Evolutionary conservation across 2,329 filamentous ascomycete genomes (phyloP).

Genomic region (Alternaria arbusti): DNA sequence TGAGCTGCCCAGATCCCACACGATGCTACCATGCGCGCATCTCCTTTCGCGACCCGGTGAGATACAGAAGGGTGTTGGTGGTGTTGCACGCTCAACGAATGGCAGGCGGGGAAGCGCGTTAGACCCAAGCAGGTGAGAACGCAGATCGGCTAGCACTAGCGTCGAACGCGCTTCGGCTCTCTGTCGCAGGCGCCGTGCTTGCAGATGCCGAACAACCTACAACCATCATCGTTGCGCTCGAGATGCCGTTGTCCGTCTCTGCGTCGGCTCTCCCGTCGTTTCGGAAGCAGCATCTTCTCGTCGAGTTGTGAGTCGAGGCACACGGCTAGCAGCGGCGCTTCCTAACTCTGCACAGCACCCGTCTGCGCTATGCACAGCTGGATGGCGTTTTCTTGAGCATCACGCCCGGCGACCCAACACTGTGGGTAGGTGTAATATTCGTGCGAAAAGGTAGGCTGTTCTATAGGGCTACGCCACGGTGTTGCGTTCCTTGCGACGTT

Average conservation of each 20-base stretch:
- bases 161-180: conserved; percentile 8
- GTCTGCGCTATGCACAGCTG: conserved; percentile 81
- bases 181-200: conserved; percentile 1
- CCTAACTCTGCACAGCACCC: conserved; percentile 64
- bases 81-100: conserved; percentile 4
- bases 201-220: conserved; percentile 7
- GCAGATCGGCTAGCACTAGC: conserved; percentile 19
- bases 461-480: conserved; percentile 19
- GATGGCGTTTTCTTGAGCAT: conserved; percentile 87
- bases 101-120: not conserved
- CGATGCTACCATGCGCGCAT: conserved; percentile 23
- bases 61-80: not conserved
- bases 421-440: conserved; percentile 93
- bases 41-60: conserved; percentile 9
- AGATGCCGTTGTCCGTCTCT: conserved; percentile 34
- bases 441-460: conserved; percentile 75
- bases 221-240: conserved; percentile 9
- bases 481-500: conserved; percentile 13
- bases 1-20: not conserved
- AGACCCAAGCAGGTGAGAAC: conserved; percentile 4
- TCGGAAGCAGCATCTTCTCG: conserved; percentile 76
- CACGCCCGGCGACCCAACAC: conserved; percentile 76
- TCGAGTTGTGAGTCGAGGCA: conserved; percentile 73
- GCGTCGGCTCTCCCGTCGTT: conserved; percentile 54
- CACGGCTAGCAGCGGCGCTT: conserved; percentile 17